Base-by-base conservation (phyloP, 2,329 filamentous ascomycete species). In the Colletotrichum sp. region DNA sequence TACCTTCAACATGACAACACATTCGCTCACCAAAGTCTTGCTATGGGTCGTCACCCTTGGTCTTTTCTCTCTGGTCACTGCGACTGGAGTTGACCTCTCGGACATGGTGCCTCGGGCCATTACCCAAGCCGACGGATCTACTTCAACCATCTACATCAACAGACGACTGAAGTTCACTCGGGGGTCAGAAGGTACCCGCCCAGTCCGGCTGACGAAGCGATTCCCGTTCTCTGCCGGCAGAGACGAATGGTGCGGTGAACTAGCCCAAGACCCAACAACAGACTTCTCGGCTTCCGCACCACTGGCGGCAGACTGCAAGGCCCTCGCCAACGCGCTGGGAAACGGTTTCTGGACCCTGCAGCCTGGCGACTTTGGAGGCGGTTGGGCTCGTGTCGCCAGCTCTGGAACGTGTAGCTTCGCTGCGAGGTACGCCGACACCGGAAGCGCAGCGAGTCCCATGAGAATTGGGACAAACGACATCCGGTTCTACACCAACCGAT, bases 391-490 rank as follows among this genome's bases (percentile, higher is more conserved):
- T n/a, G 36, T 78, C 16, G 72, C 30, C 32, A 55, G 55, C 32
- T 62, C 52, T 16, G 76, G 77, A 8, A 70, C 77, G 16, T 78
- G 77, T 68, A 61, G 69, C 25, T 78, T 78, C 52, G 76, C 73
- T 13, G 68, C 44, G 44, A 64, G 71, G 22, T 57, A 66, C 5
- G 71, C 70, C 64, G 61, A 72, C 32, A 36, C 65, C 13, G 62
- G 62, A 12, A 72, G 63, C 16, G 52, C 39, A 12, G 30, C 25
- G 15, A 70, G 34, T 59, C 39, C 52, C n/a, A 55, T 78, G 44
- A 66, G 32, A 13, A 67, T 78, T 30, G 77, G 77, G 25, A 77
- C 77, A 30, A 78, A 78, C 29, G 77, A 78, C 11, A 49, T 78
- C 12, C 67, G 73, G 19, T 78, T 75, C 44, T 76, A 78, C 55